Evolutionary conservation across 495 filamentous ascomycete species (phyloP).

Genomic region (Chaetomium fimeti): DNA sequence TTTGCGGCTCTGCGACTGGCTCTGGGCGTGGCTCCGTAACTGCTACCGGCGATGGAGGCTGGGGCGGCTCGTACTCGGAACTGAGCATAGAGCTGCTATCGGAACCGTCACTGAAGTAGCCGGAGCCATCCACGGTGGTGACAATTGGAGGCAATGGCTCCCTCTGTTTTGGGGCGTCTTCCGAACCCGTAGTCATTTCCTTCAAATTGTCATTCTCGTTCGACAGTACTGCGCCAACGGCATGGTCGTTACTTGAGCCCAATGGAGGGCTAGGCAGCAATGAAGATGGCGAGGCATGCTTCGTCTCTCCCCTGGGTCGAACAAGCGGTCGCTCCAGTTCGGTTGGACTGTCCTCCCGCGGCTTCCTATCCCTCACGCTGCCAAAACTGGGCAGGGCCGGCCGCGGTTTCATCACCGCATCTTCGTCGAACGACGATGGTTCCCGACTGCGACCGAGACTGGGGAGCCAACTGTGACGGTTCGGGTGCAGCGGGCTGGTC

Average conservation of each 20-base stretch:
- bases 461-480: constrained; percentile 54
- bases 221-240: constrained; percentile 56
- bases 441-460: constrained; percentile 51
- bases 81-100: constrained; percentile 19
- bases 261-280: constrained; percentile 26
- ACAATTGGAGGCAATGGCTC: constrained; percentile 67
- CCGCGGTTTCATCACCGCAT: constrained; percentile 71
- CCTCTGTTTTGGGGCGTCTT: constrained; percentile 49
- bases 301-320: constrained; percentile 42
- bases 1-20: neutral
- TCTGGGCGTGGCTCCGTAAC: neutral
- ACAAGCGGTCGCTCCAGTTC: constrained; percentile 52
- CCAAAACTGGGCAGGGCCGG: constrained; percentile 81
- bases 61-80: constrained; percentile 23
- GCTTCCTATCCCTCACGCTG: constrained; percentile 61
- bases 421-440: constrained; percentile 51
- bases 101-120: constrained; percentile 52
- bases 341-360: constrained; percentile 33
- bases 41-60: constrained; percentile 13
- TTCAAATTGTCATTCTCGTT: constrained; percentile 40
- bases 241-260: constrained; percentile 62
- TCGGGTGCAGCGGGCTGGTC: constrained; percentile 52
- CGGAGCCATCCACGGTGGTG: constrained; percentile 61
- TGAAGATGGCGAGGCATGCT: constrained; percentile 26
- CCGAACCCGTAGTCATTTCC: constrained; percentile 43